A percentile compares a stretch with the other conserved stretches of the same genome.
Evolutionary conservation across 345 rosid species (phyloP).

Genomic region (Rhizophora apiculata): DNA sequence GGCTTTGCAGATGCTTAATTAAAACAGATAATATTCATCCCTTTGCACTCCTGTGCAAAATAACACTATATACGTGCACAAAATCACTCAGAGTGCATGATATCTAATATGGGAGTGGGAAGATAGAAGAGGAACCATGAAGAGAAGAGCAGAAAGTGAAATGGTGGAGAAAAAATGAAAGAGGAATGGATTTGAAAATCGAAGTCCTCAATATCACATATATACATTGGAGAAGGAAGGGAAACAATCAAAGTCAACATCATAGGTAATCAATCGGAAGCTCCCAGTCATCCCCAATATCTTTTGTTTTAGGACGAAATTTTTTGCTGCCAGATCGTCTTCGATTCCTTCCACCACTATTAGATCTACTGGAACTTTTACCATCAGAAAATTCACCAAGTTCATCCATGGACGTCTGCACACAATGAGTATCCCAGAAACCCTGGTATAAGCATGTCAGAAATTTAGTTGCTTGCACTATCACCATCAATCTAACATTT

Average conservation of each 20-base stretch:
- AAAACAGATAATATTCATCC: too few relatives aligned
- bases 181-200: too few relatives aligned
- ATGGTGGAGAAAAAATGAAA: too few relatives aligned
- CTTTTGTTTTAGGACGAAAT: constrained; percentile 29
- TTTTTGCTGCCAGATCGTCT: constrained; percentile 25
- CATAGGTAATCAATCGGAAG: constrained; percentile 59
- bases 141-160: too few relatives aligned
- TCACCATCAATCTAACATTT: background rate
- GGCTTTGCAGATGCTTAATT: too few relatives aligned
- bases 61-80: too few relatives aligned
- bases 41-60: too few relatives aligned
- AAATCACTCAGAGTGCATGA: too few relatives aligned
- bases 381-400: constrained; percentile 37
- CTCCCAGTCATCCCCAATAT: constrained; percentile 50
- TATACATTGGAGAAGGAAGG: too few relatives aligned
- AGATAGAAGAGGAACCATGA: too few relatives aligned
- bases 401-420: constrained; percentile 34
- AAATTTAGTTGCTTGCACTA: background rate
- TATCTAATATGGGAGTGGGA: too few relatives aligned
- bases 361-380: constrained; percentile 33
- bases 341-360: constrained; percentile 18
- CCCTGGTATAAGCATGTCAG: constrained; percentile 42
- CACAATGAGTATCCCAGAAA: constrained; percentile 54
- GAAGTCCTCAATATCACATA: too few relatives aligned
- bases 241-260: constrained; percentile 6